Conservation (phyloP, 176 grass and related monocot genomes). For the Pontederia paniculata region DNA sequence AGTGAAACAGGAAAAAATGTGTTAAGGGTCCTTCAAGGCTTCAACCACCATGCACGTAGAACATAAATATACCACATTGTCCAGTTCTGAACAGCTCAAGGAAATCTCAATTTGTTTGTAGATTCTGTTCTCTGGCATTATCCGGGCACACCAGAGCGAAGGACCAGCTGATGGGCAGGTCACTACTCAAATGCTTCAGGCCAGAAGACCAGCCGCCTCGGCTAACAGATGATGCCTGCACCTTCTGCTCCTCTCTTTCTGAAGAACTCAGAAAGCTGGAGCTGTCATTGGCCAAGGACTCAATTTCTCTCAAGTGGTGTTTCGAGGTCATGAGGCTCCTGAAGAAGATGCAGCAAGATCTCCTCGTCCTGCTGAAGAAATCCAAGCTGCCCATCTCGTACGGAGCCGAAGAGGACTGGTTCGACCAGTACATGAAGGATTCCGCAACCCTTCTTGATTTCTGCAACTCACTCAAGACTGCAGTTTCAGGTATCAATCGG, state of each 20-base stretch:
- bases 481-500: conserved; percentile 41
- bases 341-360: conserved; percentile 73
- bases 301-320: conserved; percentile 72
- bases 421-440: conserved; percentile 98
- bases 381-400: conserved; percentile 32
- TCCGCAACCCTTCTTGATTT: conserved; percentile 73
- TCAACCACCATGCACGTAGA: too few relatives aligned
- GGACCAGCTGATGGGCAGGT: conserved; percentile 9
- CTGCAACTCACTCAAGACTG: conserved; percentile 76
- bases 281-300: conserved; percentile 30
- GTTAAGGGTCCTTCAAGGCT: too few relatives aligned
- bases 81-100: too few relatives aligned
- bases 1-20: too few relatives aligned
- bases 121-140: not conserved
- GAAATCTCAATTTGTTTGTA: not conserved
- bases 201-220: not conserved
- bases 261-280: conserved; percentile 53
- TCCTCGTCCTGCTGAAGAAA: conserved; percentile 60
- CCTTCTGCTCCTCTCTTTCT: conserved; percentile 61
- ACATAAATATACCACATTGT: too few relatives aligned
- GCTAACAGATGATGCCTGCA: conserved; percentile 25
- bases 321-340: conserved; percentile 55
- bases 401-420: conserved; percentile 38
- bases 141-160: not conserved
- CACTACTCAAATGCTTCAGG: conserved; percentile 17